A percentile compares a stretch with the other conserved stretches of the same genome.
phyloP scores from a whole-genome alignment of 106 monocot genomes.

The Iris macrosiphon region DNA sequence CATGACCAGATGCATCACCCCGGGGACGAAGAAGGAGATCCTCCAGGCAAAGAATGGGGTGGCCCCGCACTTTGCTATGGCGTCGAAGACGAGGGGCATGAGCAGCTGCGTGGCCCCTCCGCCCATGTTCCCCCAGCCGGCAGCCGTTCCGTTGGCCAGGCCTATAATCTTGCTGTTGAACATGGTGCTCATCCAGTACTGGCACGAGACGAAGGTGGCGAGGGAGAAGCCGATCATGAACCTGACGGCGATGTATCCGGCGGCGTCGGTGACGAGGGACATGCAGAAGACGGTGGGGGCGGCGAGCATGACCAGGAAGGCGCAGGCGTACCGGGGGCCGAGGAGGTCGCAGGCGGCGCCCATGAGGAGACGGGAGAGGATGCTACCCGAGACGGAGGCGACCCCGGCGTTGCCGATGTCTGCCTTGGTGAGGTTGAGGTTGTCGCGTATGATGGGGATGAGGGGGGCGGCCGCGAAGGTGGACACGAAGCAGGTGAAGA shows the following conservation, averaged over 20 bases:
- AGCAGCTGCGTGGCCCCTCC: conserved; percentile 37
- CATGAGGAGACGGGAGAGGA: conserved; percentile 25
- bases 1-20: conserved; percentile 18
- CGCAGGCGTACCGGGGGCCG: conserved; percentile 18
- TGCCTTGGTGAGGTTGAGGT: conserved; percentile 42
- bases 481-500: conserved; percentile 35
- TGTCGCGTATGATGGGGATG: conserved; percentile 79
- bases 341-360: conserved; percentile 27
- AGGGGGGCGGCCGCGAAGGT: conserved; percentile 43
- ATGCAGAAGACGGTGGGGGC: conserved; percentile 29
- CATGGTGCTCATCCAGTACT: conserved; percentile 62
- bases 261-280: conserved; percentile 11
- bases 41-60: conserved; percentile 36
- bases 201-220: conserved; percentile 34
- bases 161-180: conserved; percentile 28
- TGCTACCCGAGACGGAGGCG: conserved; percentile 29
- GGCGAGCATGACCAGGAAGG: conserved; percentile 22
- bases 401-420: conserved; percentile 40
- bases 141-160: conserved; percentile 21
- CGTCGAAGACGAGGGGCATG: conserved; percentile 35
- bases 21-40: conserved; percentile 41
- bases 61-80: conserved; percentile 13
- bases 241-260: conserved; percentile 16
- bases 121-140: conserved; percentile 43
- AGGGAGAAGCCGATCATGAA: conserved; percentile 40